phyloP scores from a whole-genome alignment of 306 rosid genomes.

The Fragaria vesca region DNA sequence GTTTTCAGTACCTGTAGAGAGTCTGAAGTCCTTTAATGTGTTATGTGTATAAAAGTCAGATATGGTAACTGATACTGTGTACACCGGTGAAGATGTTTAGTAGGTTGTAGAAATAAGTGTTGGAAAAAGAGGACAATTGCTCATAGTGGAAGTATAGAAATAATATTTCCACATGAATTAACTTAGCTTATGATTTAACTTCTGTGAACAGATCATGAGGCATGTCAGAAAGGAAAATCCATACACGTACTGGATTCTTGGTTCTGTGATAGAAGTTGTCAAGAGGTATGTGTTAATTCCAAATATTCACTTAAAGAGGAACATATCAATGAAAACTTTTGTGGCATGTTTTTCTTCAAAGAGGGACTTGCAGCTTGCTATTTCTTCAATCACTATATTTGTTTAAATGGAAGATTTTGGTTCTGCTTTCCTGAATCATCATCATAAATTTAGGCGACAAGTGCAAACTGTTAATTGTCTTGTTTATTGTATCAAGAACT shows the following conservation, averaged over 20 bases:
- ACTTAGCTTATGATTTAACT: slow-evolving; percentile 24
- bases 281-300: slow-evolving; percentile 58
- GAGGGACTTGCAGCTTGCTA: not conserved
- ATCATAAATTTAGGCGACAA: not conserved
- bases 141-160: not conserved
- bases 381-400: not conserved
- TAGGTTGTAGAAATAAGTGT: not conserved
- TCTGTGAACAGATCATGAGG: slow-evolving; percentile 69
- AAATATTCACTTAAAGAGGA: slow-evolving; percentile 20
- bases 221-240: slow-evolving; percentile 54
- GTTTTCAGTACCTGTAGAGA: slow-evolving; percentile 15
- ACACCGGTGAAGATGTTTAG: not conserved
- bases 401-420: not conserved
- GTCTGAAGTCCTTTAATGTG: slow-evolving; percentile 3
- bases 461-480: not conserved
- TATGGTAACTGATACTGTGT: not conserved
- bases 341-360: not conserved
- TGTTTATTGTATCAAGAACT: not conserved
- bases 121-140: not conserved
- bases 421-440: slow-evolving; percentile 1
- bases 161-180: slow-evolving; percentile 1
- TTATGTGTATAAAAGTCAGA: not conserved
- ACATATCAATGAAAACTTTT: slow-evolving; percentile 3
- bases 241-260: slow-evolving; percentile 48
- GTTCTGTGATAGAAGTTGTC: slow-evolving; percentile 78